phyloP scores from a whole-genome alignment of 106 monocot species.

The Platanthera zijinensis region DNA sequence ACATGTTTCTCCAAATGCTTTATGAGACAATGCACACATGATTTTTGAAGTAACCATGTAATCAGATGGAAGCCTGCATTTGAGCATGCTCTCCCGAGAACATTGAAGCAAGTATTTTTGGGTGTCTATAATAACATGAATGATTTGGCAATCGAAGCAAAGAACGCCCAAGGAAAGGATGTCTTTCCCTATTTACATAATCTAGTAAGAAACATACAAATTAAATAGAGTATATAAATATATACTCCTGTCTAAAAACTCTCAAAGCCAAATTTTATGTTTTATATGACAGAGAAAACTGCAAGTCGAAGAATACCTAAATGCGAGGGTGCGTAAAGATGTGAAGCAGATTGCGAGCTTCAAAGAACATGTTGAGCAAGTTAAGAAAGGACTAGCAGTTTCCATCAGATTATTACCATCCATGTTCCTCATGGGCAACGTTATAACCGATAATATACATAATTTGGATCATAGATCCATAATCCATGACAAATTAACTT shows the following conservation, averaged over 20 bases:
- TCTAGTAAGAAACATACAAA: slow-evolving; percentile 12
- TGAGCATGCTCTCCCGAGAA: background rate
- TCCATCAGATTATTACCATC: slow-evolving; percentile 23
- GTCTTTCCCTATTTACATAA: slow-evolving; percentile 26
- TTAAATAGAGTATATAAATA: background rate
- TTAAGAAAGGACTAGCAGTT: slow-evolving; percentile 16
- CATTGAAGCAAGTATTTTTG: slow-evolving; percentile 10
- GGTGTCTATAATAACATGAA: slow-evolving; percentile 16
- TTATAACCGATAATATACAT: background rate
- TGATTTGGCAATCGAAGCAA: slow-evolving; percentile 19
- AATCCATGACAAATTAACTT: slow-evolving; percentile 8
- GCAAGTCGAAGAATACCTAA: slow-evolving; percentile 15
- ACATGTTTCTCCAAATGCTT: no score
- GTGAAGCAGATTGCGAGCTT: background rate
- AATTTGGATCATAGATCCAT: slow-evolving; percentile 10
- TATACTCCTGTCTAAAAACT: background rate
- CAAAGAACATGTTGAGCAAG: slow-evolving; percentile 21
- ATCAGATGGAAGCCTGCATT: slow-evolving; percentile 25
- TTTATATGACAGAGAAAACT: background rate
- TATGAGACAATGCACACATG: no score
- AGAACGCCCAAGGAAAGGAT: slow-evolving; percentile 23
- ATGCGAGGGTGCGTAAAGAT: slow-evolving; percentile 6
- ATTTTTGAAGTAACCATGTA: no score
- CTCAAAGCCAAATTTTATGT: background rate
- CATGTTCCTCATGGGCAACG: slow-evolving; percentile 23